These are phyloP conservation scores for Psophocarpus tetragonolobus DNA, from an alignment of 306 rosid genomes.

Conservation along the genomic window DNA sequence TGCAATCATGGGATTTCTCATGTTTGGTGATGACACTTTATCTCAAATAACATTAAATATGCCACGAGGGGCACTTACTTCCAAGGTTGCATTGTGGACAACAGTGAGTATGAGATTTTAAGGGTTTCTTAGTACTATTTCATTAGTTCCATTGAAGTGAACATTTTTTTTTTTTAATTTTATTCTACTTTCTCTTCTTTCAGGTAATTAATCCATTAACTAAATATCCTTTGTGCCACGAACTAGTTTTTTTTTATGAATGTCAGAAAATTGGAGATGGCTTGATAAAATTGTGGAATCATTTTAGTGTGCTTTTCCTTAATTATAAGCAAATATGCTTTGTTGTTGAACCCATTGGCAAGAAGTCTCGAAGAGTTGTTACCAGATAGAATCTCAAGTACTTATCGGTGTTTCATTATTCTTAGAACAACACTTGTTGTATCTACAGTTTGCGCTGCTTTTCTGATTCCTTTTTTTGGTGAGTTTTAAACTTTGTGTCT, in stretches of 20 bases:
- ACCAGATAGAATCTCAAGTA: slow-evolving; percentile 48
- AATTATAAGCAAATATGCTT: slow-evolving; percentile 59
- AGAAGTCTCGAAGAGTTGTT: slow-evolving; percentile 88
- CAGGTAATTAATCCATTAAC: slow-evolving; percentile 83
- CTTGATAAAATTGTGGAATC: slow-evolving; percentile 6
- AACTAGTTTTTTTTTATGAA: slow-evolving; percentile 11
- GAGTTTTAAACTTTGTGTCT: slow-evolving; percentile 29
- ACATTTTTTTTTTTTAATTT: slow-evolving; percentile 15
- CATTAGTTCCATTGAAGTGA: background rate
- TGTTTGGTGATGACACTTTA: slow-evolving; percentile 70
- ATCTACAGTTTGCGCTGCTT: slow-evolving; percentile 77
- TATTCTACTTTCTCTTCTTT: slow-evolving; percentile 26
- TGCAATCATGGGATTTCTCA: slow-evolving; percentile 78
- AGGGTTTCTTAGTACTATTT: background rate
- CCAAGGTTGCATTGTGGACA: slow-evolving; percentile 78
- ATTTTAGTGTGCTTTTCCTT: slow-evolving; percentile 48
- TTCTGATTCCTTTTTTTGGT: slow-evolving; percentile 88
- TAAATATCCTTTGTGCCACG: slow-evolving; percentile 67
- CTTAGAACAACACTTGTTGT: slow-evolving; percentile 65
- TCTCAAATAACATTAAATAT: slow-evolving; percentile 84
- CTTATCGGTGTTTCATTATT: slow-evolving; percentile 56
- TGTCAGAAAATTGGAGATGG: background rate
- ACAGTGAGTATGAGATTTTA: slow-evolving; percentile 55
- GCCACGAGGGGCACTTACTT: slow-evolving; percentile 57
- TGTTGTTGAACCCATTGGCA: slow-evolving; percentile 82